Base-by-base conservation (phyloP, 2,329 filamentous ascomycete genomes). In the Stachybotrys echinatus region DNA sequence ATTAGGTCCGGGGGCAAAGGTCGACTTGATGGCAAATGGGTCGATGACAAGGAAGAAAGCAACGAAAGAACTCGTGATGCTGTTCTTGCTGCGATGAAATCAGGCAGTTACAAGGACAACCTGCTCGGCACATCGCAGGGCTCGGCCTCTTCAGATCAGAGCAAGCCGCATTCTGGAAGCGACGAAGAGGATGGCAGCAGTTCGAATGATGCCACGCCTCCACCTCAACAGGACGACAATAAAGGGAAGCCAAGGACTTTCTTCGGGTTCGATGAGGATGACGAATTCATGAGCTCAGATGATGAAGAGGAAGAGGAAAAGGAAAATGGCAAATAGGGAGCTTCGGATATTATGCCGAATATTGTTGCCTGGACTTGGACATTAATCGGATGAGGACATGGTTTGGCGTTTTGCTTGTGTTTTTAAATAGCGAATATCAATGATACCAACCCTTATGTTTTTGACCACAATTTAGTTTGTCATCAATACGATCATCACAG, bases 31-130 rank as follows among this genome's bases (percentile, higher is more conserved):
- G 90, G 89, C 0, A 88, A 92, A 64, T 99, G 92, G 91, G 85
- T 97, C 39, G 94, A 99, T 65, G 87, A 90, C 56, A 96, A 95
- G 68, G 92, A 96, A 59, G 91, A 96, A 64, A 88, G 87, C 22
- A 86, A 83, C 56, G 90, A 95, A 71, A 87, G 88, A 67, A 92
- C 91, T 1, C 75, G 88, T 39, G 84, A 89, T 58, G 88, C 88
- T 3, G 87, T 92, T 6, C 63, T 87, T 42, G 81, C 80, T 45
- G 85, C 83, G 7, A 85, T 91, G 73, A 85, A 83, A 67, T 74
- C 76, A 17, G 83, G 83, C 3, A 74, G 76, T 48, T 82, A 80
- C 62, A 80, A 75, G 54, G 84, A 87, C 70, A 83, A 83, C 56
- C 58, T 83, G 2, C 61, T 81, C 6, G 70, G 71, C 59, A 79